Evolutionary conservation across 257 asterid species (phyloP), one percentile per base, ranked within the genome.

Genomic region (Ocimum tenuiflorum): DNA sequence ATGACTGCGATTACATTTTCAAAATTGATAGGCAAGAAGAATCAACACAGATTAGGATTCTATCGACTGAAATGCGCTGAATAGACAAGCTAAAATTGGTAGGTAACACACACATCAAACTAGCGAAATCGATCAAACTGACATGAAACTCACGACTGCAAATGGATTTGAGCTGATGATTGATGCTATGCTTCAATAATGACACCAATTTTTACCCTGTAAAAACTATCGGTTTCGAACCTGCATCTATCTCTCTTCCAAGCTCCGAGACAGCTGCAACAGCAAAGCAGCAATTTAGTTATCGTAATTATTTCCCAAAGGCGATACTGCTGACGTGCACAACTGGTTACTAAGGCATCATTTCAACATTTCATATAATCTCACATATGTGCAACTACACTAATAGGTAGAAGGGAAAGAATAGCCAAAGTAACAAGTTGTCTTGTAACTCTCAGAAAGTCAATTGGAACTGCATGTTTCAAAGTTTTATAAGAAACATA

Each of bases 131-230:
- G n/a, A n/a, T n/a, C n/a, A 57, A 27, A 85, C 90, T 81, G 69
- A 90, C 99, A 60, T n/a, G 49, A 68, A 92, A 85, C 55, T 77
- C 75, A 33, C 83, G 95, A 68, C 99, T 88, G 97, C 99, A 92
- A 62, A 92, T 29, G 99, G 99, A 75, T 85, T 92, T 70, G 97
- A 92, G 84, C 82, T 83, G 64, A 79, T 86, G 97, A 92, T 92
- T n/a, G 99, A 86, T 67, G 96, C n/a, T n/a, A n/a, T n/a, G n/a
- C 99, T 81, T 92, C 99, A 59, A 92, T 67, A 45, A 89, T 82
- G 70, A 87, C 83, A 70, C 89, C 96, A 71, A 89, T 54, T 89
- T 60, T 74, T 84, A 23, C 95, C 80, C 99, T 92, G 86, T 49
- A 73, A 60, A 60, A 47, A n/a, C n/a, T n/a, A n/a, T n/a, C n/a